Evolutionary conservation across 345 rosid species (phyloP).

Genomic region (Theobroma cacao): DNA sequence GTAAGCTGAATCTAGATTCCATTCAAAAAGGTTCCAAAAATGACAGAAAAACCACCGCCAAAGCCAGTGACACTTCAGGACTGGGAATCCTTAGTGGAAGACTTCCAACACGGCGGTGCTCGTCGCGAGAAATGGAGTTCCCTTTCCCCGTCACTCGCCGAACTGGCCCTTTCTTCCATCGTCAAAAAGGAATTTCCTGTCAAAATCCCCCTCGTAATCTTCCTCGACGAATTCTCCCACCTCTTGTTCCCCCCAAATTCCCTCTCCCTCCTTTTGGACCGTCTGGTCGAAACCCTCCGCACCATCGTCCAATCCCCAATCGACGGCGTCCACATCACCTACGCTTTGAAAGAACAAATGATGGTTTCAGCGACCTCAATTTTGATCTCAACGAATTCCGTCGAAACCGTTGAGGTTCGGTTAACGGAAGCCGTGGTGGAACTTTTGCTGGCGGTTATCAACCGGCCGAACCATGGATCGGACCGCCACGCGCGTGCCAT

Average conservation of each 20-base stretch:
- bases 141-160: conserved; percentile 38
- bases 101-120: conserved; percentile 65
- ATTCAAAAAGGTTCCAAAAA: too few species aligned
- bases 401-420: conserved; percentile 27
- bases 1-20: too few species aligned
- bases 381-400: conserved; percentile 52
- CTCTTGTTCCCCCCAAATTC: conserved; percentile 21
- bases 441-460: conserved; percentile 63
- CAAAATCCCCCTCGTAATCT: conserved; percentile 67
- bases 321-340: conserved; percentile 46
- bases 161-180: conserved; percentile 62
- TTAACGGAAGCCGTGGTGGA: conserved; percentile 58
- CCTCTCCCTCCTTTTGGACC: conserved; percentile 38
- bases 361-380: conserved; percentile 77
- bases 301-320: conserved; percentile 66
- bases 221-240: conserved; percentile 74
- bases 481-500: conserved; percentile 83
- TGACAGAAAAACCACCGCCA: conserved; percentile 35
- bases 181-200: conserved; percentile 63
- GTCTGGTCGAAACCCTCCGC: conserved; percentile 67
- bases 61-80: conserved; percentile 63
- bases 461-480: conserved; percentile 83
- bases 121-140: conserved; percentile 56
- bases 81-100: conserved; percentile 80
- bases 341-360: conserved; percentile 73